These are phyloP conservation scores for Paraphaeosphaeria sporulosa DNA, from an alignment of 2,329 filamentous ascomycete genomes.

Conservation along the genomic window DNA sequence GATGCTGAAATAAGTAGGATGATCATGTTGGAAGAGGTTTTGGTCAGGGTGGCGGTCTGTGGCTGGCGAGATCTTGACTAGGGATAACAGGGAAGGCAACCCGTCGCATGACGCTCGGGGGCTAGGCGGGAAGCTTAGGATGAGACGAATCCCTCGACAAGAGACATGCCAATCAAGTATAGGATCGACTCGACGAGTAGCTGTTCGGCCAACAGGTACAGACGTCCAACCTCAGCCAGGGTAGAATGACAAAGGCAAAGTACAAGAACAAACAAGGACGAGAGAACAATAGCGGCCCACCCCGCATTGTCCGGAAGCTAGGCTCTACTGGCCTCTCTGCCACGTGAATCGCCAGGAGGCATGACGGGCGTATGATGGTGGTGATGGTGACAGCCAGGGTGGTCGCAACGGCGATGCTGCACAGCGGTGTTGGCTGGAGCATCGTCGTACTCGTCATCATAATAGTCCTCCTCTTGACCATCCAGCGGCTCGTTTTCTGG, in stretches of 20 bases:
- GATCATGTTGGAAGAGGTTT: not conserved
- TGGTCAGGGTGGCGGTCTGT: constrained; percentile 1
- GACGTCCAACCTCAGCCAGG: constrained; percentile 22
- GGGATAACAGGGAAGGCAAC: not conserved
- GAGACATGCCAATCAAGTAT: not conserved
- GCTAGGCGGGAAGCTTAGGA: not conserved
- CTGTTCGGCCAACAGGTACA: constrained; percentile 4
- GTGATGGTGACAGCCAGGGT: constrained; percentile 41
- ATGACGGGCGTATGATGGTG: constrained; percentile 34
- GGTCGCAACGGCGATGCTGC: constrained; percentile 33
- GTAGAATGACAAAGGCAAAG: constrained; percentile 38
- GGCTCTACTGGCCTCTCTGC: constrained; percentile 37
- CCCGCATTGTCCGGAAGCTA: constrained; percentile 48
- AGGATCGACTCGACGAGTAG: constrained; percentile 1
- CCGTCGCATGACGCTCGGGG: not conserved
- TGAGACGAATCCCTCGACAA: not conserved
- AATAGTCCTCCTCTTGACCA: constrained; percentile 46
- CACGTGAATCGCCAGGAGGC: constrained; percentile 36
- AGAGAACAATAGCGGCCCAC: constrained; percentile 50
- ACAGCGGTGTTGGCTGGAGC: constrained; percentile 25
- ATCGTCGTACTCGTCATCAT: constrained; percentile 48
- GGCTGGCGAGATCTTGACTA: not conserved
- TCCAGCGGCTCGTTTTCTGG: constrained; percentile 43
- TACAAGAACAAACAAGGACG: constrained; percentile 38
- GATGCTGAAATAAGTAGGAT: constrained; percentile 12